A percentile compares a stretch with the other conserved stretches of the same genome.
Conservation (phyloP, 169 alveolate species). For the Pseudocohnilembus persalinus region DNA sequence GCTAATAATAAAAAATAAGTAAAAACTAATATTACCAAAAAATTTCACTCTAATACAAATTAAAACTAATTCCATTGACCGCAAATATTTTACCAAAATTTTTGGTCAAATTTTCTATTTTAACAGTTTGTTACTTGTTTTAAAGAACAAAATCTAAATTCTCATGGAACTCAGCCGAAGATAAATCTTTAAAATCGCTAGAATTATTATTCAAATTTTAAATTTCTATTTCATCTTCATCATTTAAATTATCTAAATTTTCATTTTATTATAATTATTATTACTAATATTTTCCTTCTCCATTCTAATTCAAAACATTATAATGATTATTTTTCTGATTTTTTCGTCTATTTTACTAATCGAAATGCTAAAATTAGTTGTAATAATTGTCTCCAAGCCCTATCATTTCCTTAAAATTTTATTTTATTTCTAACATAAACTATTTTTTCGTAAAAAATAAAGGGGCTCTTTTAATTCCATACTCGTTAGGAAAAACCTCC, state of each 20-base stretch:
- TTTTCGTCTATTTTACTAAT: too few relatives aligned
- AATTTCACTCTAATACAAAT: conserved; percentile 4
- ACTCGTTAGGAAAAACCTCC: conserved; percentile 40
- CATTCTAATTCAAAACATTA: background rate
- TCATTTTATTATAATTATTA: too few relatives aligned
- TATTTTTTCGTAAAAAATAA: conserved; percentile 20
- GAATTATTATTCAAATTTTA: too few relatives aligned
- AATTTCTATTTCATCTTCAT: too few relatives aligned
- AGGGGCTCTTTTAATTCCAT: conserved; percentile 26
- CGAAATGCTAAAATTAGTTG: too few relatives aligned
- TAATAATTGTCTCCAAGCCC: too few relatives aligned
- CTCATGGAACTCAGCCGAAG: too few relatives aligned
- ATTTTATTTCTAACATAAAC: background rate
- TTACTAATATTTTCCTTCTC: conserved; percentile 19
- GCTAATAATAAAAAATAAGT: conserved; percentile 33
- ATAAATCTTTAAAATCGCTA: too few relatives aligned
- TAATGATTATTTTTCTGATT: background rate
- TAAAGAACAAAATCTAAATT: conserved; percentile 18
- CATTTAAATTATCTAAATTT: too few relatives aligned
- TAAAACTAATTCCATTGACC: conserved; percentile 28
- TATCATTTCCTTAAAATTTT: background rate
- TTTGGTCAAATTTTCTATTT: conserved; percentile 16
- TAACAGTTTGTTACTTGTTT: conserved; percentile 48
- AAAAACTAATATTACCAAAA: background rate
- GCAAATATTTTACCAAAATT: conserved; percentile 3